Conservation (phyloP, 2,329 filamentous ascomycete genomes). For the Neospermospora avenae region DNA sequence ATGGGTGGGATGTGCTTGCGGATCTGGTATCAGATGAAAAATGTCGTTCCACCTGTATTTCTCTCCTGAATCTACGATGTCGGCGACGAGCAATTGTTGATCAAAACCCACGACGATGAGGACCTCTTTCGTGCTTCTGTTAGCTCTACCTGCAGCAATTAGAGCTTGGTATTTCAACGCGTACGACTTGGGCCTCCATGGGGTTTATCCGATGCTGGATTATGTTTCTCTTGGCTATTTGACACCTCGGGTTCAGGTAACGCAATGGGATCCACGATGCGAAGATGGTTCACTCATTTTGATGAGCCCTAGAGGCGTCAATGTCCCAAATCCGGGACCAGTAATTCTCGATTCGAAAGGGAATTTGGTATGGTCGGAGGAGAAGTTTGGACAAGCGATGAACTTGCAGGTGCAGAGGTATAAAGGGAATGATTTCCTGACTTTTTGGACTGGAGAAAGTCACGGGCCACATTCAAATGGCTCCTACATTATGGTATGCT, state of each 20-base stretch:
- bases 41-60: not conserved
- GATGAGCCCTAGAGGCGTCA: slow-evolving; percentile 15
- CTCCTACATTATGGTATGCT: slow-evolving; percentile 12
- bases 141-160: slow-evolving; percentile 5
- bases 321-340: slow-evolving; percentile 15
- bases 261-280: slow-evolving; percentile 15
- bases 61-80: not conserved
- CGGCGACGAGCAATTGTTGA: not conserved
- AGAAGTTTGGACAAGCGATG: slow-evolving; percentile 19
- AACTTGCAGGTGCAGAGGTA: slow-evolving; percentile 37
- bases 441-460: slow-evolving; percentile 46
- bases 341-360: slow-evolving; percentile 20
- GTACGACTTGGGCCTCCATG: slow-evolving; percentile 16
- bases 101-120: not conserved
- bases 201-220: slow-evolving; percentile 14
- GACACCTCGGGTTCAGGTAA: slow-evolving; percentile 10
- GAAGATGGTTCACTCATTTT: slow-evolving; percentile 14
- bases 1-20: not conserved
- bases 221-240: slow-evolving; percentile 12
- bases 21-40: not conserved
- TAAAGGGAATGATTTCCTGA: slow-evolving; percentile 43
- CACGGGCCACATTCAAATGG: slow-evolving; percentile 39
- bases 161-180: slow-evolving; percentile 10
- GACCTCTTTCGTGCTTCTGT: not conserved
- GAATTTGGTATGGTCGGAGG: slow-evolving; percentile 20